These are phyloP conservation scores for Dalbergia oliveri DNA, from an alignment of 306 rosid species.

Conservation along the genomic window DNA sequence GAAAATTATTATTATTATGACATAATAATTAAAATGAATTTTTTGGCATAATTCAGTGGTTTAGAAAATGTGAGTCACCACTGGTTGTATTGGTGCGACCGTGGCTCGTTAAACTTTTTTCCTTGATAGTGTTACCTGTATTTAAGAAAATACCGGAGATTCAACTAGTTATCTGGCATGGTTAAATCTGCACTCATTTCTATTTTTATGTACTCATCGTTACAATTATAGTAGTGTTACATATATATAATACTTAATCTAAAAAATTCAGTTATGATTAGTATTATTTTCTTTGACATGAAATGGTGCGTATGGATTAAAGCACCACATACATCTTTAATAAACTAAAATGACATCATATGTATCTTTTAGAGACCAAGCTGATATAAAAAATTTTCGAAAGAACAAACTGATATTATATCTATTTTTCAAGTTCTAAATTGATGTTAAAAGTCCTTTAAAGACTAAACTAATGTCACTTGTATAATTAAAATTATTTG, in stretches of 20 bases:
- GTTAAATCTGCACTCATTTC: constrained; percentile 37
- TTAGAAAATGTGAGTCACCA: constrained; percentile 44
- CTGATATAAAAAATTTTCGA: too few species aligned
- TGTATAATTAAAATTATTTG: too few species aligned
- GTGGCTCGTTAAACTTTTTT: constrained; percentile 21
- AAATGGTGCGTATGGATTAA: background rate
- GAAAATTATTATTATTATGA: background rate
- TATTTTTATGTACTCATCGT: constrained; percentile 29
- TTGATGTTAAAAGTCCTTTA: too few species aligned
- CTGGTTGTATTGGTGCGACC: constrained; percentile 48
- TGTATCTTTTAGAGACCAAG: too few species aligned
- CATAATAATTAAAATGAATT: background rate
- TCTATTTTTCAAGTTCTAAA: too few species aligned
- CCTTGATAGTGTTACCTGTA: constrained; percentile 39
- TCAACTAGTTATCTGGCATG: constrained; percentile 40
- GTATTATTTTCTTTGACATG: background rate
- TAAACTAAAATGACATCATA: too few species aligned
- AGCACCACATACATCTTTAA: too few species aligned
- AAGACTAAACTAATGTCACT: too few species aligned
- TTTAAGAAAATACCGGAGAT: constrained; percentile 50
- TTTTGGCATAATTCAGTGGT: constrained; percentile 40
- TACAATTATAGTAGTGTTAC: constrained; percentile 1
- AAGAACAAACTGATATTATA: too few species aligned
- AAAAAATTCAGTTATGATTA: too few species aligned
- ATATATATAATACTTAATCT: too few species aligned